Evolutionary conservation across 169 alveolate species (phyloP).

Genomic region (Plasmodium fragile): DNA sequence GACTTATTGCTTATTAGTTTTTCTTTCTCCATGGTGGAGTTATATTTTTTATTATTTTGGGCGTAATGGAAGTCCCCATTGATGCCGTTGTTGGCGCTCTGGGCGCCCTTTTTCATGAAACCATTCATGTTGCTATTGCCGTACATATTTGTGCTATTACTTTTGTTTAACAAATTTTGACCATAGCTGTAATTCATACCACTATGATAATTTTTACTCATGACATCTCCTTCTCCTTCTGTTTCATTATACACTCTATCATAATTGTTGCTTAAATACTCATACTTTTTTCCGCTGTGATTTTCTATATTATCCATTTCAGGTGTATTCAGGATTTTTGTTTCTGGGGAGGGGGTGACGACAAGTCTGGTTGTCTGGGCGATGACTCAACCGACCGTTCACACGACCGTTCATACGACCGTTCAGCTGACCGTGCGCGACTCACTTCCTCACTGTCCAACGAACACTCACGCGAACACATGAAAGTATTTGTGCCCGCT

Average conservation of each 20-base stretch:
- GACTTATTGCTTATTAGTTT: conserved; percentile 31
- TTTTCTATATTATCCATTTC: conserved; percentile 70
- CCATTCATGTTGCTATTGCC: conserved; percentile 1
- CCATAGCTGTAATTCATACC: conserved; percentile 24
- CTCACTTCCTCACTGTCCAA: neutral
- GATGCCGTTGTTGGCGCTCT: neutral
- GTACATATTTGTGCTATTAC: neutral
- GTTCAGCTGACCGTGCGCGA: neutral
- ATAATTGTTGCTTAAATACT: conserved; percentile 38
- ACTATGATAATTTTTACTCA: conserved; percentile 20
- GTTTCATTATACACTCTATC: conserved; percentile 32
- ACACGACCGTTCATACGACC: neutral
- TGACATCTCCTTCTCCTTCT: conserved; percentile 9
- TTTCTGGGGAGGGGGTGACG: neutral
- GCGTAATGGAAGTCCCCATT: conserved; percentile 6
- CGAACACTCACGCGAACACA: neutral
- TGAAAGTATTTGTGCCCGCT: neutral
- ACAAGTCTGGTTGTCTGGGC: neutral
- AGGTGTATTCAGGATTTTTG: neutral
- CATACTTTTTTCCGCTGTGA: conserved; percentile 55
- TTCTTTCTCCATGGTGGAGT: conserved; percentile 23
- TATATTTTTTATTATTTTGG: conserved; percentile 15
- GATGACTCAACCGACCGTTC: neutral
- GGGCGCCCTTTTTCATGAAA: neutral
- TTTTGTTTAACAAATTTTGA: neutral